These are phyloP conservation scores for Porcisia deanei DNA, from an alignment of 208 protist species.

Conservation along the genomic window DNA sequence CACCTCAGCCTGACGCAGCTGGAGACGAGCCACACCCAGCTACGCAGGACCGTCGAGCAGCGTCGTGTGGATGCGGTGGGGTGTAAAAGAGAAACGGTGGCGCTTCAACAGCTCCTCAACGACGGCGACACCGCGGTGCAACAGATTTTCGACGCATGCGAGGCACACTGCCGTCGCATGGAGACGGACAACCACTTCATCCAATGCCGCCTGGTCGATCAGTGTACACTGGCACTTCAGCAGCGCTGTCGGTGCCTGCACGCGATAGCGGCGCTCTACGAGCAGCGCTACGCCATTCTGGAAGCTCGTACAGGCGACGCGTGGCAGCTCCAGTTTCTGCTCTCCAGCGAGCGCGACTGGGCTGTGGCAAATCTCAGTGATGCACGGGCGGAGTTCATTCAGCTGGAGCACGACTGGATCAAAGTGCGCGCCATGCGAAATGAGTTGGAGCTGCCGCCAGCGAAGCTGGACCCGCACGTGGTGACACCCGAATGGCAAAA, in stretches of 20 bases:
- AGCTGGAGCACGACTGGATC: constrained; percentile 48
- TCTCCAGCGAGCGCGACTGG: constrained; percentile 64
- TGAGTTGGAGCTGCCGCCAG: constrained; percentile 54
- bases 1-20: constrained; percentile 60
- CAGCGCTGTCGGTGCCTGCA: constrained; percentile 62
- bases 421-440: constrained; percentile 31
- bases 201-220: constrained; percentile 47
- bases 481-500: constrained; percentile 12
- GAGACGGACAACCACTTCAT: constrained; percentile 56
- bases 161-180: constrained; percentile 48
- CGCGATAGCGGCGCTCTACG: constrained; percentile 61
- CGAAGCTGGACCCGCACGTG: constrained; percentile 13
- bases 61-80: constrained; percentile 34
- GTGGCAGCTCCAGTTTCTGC: constrained; percentile 75
- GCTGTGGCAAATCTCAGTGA: constrained; percentile 62
- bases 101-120: constrained; percentile 35
- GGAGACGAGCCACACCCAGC: constrained; percentile 54
- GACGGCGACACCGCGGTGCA: constrained; percentile 40
- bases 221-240: constrained; percentile 45
- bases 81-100: constrained; percentile 19
- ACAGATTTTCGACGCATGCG: constrained; percentile 48
- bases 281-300: constrained; percentile 51
- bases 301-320: constrained; percentile 16
- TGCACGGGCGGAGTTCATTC: constrained; percentile 44
- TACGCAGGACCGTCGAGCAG: constrained; percentile 38